Base-by-base conservation (phyloP, 2,329 filamentous ascomycete genomes). In the Cladosporium phlei region DNA sequence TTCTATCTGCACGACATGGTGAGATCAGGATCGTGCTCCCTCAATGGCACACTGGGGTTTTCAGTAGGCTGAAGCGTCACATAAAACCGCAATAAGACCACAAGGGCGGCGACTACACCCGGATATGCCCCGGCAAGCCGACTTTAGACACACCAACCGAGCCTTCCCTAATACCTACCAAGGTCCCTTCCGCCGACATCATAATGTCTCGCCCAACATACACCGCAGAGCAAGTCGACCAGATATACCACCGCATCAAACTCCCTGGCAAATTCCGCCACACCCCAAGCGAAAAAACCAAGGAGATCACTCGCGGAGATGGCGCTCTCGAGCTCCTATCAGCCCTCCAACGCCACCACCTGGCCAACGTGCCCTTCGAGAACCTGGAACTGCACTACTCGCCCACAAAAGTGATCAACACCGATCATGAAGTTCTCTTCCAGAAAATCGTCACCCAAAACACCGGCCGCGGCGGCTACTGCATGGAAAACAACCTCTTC, bases 401-500 rank as follows among this genome's bases (percentile, higher is more conserved):
- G 2, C 62, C 65, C n/a, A 65, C 69, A 34, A 72, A 70, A 40
- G 60, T 60, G 17, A 68, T 80, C 30, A 71, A 71, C 2, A 62
- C 79, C 21, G 69, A 79, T 43, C 66, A 73, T 0, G 60, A 74
- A 10, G 60, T 62, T 1, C 59, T 81, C 6, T 81, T 72, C 57
- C 63, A 71, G 21, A 81, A 81, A 58, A 67, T 82, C 24, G 69
- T 62, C 6, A 46, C 34, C 24, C 47, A 74, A 2, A 65, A 65
- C 21, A 52, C 47, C 37, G 68, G 69, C 2, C 61, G 76, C 37
- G 78, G 79, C 27, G 79, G 78, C 2, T 81, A 81, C 49, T 81
- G 78, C 59, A 78, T 82, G 75, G 78, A 82, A 59, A 77, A 72
- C 49, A 78, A 77, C 27, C 60, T 64, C 4, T 62, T 82, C 27